Conservation (phyloP, 768 basidiomycete genomes). For the Leucocoprinus sp. region DNA sequence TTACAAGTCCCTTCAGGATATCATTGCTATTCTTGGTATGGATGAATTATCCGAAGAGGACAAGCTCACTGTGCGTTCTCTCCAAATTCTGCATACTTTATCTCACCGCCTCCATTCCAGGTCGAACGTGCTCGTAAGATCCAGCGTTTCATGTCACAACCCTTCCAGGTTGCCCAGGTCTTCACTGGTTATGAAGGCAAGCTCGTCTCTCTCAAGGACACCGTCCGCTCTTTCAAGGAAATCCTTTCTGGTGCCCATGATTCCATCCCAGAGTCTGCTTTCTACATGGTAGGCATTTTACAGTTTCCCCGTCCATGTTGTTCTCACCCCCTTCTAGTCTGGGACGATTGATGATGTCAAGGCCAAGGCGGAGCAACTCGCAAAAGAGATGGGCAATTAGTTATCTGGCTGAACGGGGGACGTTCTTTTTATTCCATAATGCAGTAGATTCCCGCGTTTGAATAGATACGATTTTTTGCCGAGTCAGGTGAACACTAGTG, state of each 20-base stretch:
- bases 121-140: conserved; percentile 99
- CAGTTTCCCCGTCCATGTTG: background rate
- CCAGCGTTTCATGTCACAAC: conserved; percentile 99
- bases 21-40: conserved; percentile 99
- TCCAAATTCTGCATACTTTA: background rate
- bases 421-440: conserved; percentile 13
- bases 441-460: conserved; percentile 1
- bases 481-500: too few species aligned
- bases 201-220: conserved; percentile 95
- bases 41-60: conserved; percentile 99
- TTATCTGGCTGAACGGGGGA: background rate
- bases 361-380: conserved; percentile 93
- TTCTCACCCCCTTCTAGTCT: conserved; percentile 28
- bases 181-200: conserved; percentile 99
- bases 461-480: too few species aligned
- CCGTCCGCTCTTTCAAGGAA: conserved; percentile 94
- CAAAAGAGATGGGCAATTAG: conserved; percentile 81
- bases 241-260: conserved; percentile 90
- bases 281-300: conserved; percentile 73
- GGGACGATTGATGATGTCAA: conserved; percentile 98
- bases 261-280: conserved; percentile 87
- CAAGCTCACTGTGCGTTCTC: conserved; percentile 77
- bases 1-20: conserved; percentile 97
- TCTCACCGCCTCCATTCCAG: conserved; percentile 29
- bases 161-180: conserved; percentile 99